Evolutionary conservation across 1,284 basidiomycete genomes (phyloP).

Genomic region (Heliocybe sulcata): DNA sequence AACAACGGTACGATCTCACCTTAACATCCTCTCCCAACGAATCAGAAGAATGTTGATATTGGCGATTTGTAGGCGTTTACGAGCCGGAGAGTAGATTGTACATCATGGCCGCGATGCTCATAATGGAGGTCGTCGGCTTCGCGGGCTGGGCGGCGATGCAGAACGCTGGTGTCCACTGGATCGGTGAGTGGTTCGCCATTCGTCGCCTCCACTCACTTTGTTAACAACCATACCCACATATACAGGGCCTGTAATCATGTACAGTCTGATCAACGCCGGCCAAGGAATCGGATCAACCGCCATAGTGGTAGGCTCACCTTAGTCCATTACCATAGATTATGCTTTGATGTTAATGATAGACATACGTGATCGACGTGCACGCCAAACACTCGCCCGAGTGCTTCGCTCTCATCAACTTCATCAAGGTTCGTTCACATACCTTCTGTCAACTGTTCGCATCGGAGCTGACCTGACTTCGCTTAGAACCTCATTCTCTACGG

Average conservation of each 20-base stretch:
- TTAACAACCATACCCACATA: background rate
- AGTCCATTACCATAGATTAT: background rate
- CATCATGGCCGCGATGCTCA: background rate
- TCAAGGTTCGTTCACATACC: background rate
- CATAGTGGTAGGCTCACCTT: background rate
- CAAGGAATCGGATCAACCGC: constrained; percentile 1
- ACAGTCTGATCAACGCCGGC: constrained; percentile 1
- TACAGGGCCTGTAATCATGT: background rate
- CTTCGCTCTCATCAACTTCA: background rate
- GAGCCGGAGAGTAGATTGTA: constrained; percentile 1
- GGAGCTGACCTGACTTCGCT: background rate
- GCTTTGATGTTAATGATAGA: background rate
- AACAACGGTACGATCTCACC: background rate
- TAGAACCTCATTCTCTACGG: background rate
- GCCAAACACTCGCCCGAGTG: background rate
- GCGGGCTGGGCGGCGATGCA: background rate
- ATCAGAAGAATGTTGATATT: too few species aligned
- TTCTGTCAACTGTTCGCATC: background rate
- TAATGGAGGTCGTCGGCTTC: background rate
- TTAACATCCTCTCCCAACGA: too few species aligned
- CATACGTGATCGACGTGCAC: constrained; percentile 1
- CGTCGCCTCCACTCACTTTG: background rate
- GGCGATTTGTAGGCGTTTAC: background rate
- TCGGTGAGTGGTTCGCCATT: background rate
- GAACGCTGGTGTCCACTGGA: background rate